Base-by-base conservation (phyloP, 495 filamentous ascomycete genomes). In the Penicillium daleae region DNA sequence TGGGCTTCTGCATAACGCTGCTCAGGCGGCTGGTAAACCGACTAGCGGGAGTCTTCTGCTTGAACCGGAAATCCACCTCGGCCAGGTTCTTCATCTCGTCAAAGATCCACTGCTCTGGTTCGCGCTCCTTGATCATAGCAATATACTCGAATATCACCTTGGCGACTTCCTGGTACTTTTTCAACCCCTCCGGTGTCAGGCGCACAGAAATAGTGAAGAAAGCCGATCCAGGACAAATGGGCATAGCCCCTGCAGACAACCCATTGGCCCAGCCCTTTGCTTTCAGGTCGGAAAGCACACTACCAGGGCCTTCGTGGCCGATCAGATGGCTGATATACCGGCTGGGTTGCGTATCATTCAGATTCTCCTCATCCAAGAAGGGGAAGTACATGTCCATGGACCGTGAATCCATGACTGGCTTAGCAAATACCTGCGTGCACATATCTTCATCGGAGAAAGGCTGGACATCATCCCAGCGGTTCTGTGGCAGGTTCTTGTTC, bases 71-170 rank as follows among this genome's bases (percentile, higher is more conserved):
- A 63, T 97, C 91, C 40, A 99, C 90, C 64, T 97, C 92, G 32
- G 89, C 86, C 76, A 97, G 86, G 54, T 88, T 87, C 75, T 92
- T 93, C 71, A 95, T 88, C 71, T 99, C 95, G 31, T 93, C 87
- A 64, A 93, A 89, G 61, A 98, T 91, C 96, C 95, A 97, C 71
- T 93, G 79, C 74, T 97, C 90, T 0, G 93, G 93, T 33, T 90
- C 86, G 9, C 85, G 82, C 64, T 94, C 90, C 59, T 85, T 86
- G 39, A 99, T 86, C 71, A 99, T 85, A 6, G 93, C 87, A 58
- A 99, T 87, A 74, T 99, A 99, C 70, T 98, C 88, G 77, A 99
- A 99, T 56, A 97, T 81, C 26, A 89, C 86, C 76, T 96, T 93
- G 33, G 90, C 84, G 17, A 98, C 85, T 67, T 97, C 92, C 66